Base-by-base conservation (phyloP, 371 early-diverging fungal species). In the Mortierella sp. region DNA sequence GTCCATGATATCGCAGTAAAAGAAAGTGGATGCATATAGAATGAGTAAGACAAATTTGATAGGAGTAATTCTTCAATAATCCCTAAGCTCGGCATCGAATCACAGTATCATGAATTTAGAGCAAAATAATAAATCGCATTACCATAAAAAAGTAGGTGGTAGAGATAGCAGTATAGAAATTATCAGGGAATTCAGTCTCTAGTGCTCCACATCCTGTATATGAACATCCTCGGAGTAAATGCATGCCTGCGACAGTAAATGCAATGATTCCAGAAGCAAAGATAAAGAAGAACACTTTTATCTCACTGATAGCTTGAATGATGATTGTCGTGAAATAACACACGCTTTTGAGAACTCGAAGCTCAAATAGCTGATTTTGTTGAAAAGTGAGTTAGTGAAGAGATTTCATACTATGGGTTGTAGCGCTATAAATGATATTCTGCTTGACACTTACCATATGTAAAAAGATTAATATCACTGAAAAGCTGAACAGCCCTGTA, bases 61-160 rank as follows among this genome's bases (percentile, higher is more conserved):
- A n/a, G n/a, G n/a, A n/a, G n/a, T n/a, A n/a, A n/a, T n/a, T n/a
- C n/a, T n/a, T n/a, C n/a, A n/a, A n/a, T n/a, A n/a, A n/a, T n/a
- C n/a, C n/a, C n/a, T n/a, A n/a, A n/a, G n/a, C n/a, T 28, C 63
- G 32, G 15, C 51, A 34, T 22, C 15, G 63, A 63, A 32, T 31
- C 29, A 63, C 45, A 22, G 10, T 13, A 42, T 13, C 10, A 4
- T 45, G 54, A 64, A n/a, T 22, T 26, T 43, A 45, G 10, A 63
- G 31, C 8, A 47, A 29, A 51, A 51, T 15, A 22, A 26, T n/a
- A 19, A n/a, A n/a, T 26, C 7, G 26, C 37, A 45, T 45, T 64
- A 70, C 70, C 73, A 72, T 66, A 35, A 72, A 55, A 42, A 72
- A 72, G 29, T 72, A 72, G 0, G 73, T 66, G 32, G 73, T 45